Evolutionary conservation across 495 filamentous ascomycete genomes (phyloP).

Genomic region (Penicillium parvum): DNA sequence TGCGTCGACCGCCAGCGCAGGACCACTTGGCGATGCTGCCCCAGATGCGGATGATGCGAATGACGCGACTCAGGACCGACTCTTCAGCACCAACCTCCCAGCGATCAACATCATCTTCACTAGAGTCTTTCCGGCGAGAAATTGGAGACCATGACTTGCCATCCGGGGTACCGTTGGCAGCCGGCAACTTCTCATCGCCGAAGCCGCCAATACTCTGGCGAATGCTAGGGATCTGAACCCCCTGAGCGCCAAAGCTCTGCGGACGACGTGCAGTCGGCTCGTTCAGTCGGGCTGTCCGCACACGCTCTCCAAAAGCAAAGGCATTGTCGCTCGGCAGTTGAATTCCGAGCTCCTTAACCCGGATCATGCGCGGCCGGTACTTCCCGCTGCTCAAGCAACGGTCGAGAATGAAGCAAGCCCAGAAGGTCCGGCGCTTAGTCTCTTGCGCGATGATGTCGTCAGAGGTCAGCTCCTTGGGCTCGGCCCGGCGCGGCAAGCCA

Average conservation of each 20-base stretch:
- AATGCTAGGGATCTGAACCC: conserved; percentile 45
- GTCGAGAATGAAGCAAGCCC: conserved; percentile 81
- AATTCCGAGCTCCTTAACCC: conserved; percentile 57
- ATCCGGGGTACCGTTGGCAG: conserved; percentile 30
- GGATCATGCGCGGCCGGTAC: conserved; percentile 65
- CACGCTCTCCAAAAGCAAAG: conserved; percentile 46
- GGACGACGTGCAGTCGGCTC: conserved; percentile 38
- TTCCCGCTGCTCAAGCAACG: conserved; percentile 73
- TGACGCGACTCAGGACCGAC: conserved; percentile 68
- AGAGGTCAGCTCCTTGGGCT: conserved; percentile 37
- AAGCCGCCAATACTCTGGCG: conserved; percentile 42
- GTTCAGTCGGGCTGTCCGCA: conserved; percentile 41
- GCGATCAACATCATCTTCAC: conserved; percentile 59
- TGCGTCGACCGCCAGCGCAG: conserved; percentile 64
- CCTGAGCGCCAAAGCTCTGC: conserved; percentile 40
- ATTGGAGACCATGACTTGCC: conserved; percentile 42
- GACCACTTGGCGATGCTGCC: conserved; percentile 73
- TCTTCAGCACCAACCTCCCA: conserved; percentile 59
- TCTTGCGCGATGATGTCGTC: conserved; percentile 67
- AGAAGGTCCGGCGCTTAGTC: conserved; percentile 76
- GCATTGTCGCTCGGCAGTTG: conserved; percentile 48
- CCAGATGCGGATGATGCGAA: conserved; percentile 75
- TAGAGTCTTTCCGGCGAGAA: conserved; percentile 59
- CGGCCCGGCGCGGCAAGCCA: conserved; percentile 32
- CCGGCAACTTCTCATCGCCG: conserved; percentile 35